A percentile compares a stretch with the other conserved stretches of the same genome.
phyloP scores from a whole-genome alignment of 2,329 filamentous ascomycete species.

The Diplodia corticola region DNA sequence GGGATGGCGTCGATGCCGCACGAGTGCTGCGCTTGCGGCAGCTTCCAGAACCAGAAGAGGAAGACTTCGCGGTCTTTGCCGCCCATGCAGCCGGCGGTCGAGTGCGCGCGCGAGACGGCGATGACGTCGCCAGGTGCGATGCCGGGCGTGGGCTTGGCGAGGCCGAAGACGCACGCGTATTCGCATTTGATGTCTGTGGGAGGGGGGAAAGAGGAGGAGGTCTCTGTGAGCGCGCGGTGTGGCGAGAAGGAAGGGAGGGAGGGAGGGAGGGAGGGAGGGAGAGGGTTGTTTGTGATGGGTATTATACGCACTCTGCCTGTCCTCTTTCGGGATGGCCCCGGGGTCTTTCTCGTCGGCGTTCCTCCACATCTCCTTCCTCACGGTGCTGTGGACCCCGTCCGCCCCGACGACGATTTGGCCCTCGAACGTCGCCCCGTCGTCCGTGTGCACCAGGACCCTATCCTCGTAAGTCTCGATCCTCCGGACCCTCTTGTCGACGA shows the following conservation, averaged over 20 bases:
- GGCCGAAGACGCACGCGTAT: slow-evolving; percentile 2
- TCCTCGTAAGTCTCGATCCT: not conserved
- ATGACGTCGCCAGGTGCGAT: not conserved
- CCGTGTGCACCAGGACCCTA: not conserved
- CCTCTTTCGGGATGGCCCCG: not conserved
- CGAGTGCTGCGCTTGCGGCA: not conserved
- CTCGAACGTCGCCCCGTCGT: not conserved
- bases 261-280: no score
- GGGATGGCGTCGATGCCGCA: not conserved
- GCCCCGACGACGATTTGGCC: slow-evolving; percentile 15
- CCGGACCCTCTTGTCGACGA: slow-evolving; percentile 24
- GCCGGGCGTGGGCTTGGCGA: not conserved
- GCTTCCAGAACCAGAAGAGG: slow-evolving; percentile 2
- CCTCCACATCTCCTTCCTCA: slow-evolving; percentile 21
- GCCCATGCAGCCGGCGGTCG: not conserved
- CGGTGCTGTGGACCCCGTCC: slow-evolving; percentile 20
- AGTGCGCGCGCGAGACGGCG: not conserved
- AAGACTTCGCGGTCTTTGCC: not conserved
- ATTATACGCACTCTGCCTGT: slow-evolving; percentile 4
- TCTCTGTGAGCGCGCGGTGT: not conserved
- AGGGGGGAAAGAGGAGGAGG: no score
- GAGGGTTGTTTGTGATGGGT: no score
- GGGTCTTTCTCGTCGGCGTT: slow-evolving; percentile 1
- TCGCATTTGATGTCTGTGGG: slow-evolving; percentile 2
- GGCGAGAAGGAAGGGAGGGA: not conserved